These are phyloP conservation scores for Trichoderma sp. DNA, from an alignment of 2,329 filamentous ascomycete genomes.

Conservation along the genomic window DNA sequence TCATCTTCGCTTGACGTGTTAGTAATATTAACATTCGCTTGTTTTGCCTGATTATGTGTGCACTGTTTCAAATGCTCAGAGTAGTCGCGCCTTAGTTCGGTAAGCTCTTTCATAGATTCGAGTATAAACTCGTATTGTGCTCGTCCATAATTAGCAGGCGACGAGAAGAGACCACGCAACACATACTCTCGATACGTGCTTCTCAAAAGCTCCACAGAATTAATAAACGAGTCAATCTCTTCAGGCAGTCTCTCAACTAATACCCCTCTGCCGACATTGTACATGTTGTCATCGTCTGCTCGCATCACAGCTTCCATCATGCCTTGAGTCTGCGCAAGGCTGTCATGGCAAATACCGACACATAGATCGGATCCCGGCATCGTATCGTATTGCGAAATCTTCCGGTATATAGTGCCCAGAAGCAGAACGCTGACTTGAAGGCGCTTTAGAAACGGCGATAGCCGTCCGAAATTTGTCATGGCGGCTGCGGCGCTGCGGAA, in stretches of 20 bases:
- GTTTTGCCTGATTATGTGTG: neutral
- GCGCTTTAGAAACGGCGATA: slow-evolving; percentile 1
- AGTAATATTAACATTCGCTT: too few relatives aligned
- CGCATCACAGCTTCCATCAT: slow-evolving; percentile 17
- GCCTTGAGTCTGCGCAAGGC: slow-evolving; percentile 7
- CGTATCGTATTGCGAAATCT: neutral
- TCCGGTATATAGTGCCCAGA: neutral
- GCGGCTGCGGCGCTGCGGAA: neutral
- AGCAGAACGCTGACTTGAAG: slow-evolving; percentile 15
- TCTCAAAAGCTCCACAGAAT: slow-evolving; percentile 16
- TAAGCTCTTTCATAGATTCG: slow-evolving; percentile 3
- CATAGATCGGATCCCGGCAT: slow-evolving; percentile 1
- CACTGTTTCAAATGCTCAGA: neutral
- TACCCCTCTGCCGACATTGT: neutral
- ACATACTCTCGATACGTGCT: slow-evolving; percentile 18
- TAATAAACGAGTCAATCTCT: slow-evolving; percentile 13
- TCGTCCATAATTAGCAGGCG: neutral
- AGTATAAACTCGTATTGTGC: slow-evolving; percentile 4
- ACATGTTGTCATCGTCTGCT: neutral
- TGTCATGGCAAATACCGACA: slow-evolving; percentile 2
- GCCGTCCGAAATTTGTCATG: neutral
- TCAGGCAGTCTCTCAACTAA: slow-evolving; percentile 4
- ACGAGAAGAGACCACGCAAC: neutral
- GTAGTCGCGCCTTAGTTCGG: neutral
- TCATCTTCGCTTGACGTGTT: slow-evolving; percentile 7